Evolutionary conservation across 805 yeast genomes (phyloP), one percentile per base, ranked within the genome.

Genomic region (Ogataea chonburiensis): DNA sequence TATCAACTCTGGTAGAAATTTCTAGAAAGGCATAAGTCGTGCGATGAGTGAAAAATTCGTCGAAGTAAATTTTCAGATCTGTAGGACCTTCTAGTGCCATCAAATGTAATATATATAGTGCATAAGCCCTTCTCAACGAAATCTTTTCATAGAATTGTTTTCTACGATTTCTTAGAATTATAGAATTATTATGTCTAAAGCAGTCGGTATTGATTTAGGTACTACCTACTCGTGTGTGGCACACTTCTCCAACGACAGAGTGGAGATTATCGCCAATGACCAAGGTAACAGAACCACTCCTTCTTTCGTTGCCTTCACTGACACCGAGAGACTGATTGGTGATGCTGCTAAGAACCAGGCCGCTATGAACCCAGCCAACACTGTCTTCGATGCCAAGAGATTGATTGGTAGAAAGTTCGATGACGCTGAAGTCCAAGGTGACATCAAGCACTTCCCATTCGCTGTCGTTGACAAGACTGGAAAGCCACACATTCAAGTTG

Each of bases 141-240:
- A 30, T 30, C 39, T 34, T 25, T 29, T 35, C 39, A 35, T 24
- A 28, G 39, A 35, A 35, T 35, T 29, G 39, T 35, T 35, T 35
- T 28, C 34, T 29, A 28, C 39, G 17, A 23, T 24, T 35, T 35
- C 35, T 30, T 39, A 39, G 32, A 39, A 33, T 29, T 31, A 33
- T 34, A 31, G 28, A 40, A 28, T 32, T 28, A 36, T 20, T 30
- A 71, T 71, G 76, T 56, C 73, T 24, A 70, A 65, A 56, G 75
- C 77, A 47, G 68, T 80, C 45, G 86, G 89, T 67, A 81, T 81
- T 60, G 89, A 81, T 69, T 77, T 81, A 66, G 88, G 88, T 70
- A 81, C 88, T 42, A 86, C 95, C 44, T 87, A 87, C 73, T 87
- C 96, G 36, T 88, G 96, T 80, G 96, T 88, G 46, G 96, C 95